These are phyloP conservation scores for Thermochaetoides thermophila DNA, from an alignment of 495 filamentous ascomycete genomes.

Conservation along the genomic window DNA sequence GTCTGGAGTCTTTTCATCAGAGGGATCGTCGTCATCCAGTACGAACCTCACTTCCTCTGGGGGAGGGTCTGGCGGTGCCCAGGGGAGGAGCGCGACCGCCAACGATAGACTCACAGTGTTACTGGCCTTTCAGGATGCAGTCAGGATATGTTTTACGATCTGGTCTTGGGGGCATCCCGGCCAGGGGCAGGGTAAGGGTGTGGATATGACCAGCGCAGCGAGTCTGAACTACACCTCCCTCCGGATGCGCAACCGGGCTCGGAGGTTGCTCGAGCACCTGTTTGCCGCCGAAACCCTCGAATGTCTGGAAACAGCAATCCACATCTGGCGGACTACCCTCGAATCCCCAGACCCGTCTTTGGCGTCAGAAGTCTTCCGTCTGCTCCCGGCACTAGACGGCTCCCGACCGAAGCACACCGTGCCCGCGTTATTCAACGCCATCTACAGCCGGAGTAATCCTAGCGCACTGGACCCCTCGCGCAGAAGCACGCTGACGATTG, in stretches of 20 bases:
- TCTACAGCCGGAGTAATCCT: constrained; percentile 87
- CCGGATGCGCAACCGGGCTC: constrained; percentile 75
- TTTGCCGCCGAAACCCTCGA: constrained; percentile 91
- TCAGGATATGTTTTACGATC: constrained; percentile 78
- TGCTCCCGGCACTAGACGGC: constrained; percentile 83
- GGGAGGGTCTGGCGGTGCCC: no score
- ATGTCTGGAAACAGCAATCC: constrained; percentile 79
- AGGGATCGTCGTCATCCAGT: constrained; percentile 51
- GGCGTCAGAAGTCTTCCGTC: constrained; percentile 49
- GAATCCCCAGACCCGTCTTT: constrained; percentile 21
- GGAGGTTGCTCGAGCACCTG: constrained; percentile 78
- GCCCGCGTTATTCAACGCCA: constrained; percentile 91
- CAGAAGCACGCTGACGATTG: constrained; percentile 76
- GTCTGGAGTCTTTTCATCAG: constrained; percentile 74
- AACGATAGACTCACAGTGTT: constrained; percentile 88
- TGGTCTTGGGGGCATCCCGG: constrained; percentile 80
- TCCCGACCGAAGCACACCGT: constrained; percentile 86
- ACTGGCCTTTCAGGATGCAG: constrained; percentile 91
- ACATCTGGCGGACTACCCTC: constrained; percentile 51
- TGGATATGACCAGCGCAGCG: constrained; percentile 53
- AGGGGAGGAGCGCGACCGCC: constrained; percentile 62
- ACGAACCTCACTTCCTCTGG: no score
- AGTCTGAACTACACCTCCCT: constrained; percentile 83
- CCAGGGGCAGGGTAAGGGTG: constrained; percentile 30
- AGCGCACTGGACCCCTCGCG: constrained; percentile 59